These are phyloP conservation scores for Detonula confervacea DNA, from an alignment of 352 stramenopile genomes.

Conservation along the genomic window DNA sequence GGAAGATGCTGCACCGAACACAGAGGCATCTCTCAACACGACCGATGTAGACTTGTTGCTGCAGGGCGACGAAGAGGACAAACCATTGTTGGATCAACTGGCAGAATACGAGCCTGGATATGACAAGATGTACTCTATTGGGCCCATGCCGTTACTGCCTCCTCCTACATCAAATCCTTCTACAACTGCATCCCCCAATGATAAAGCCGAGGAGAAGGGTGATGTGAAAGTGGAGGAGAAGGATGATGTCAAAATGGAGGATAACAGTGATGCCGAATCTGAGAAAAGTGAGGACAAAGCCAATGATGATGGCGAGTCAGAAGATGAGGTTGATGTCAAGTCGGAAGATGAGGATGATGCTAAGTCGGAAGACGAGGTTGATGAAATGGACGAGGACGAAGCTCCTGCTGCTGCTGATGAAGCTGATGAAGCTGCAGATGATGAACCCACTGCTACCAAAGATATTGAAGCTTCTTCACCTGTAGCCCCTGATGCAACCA, in stretches of 20 bases:
- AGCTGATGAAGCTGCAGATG: neutral
- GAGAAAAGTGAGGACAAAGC: constrained; percentile 24
- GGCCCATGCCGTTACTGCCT: neutral
- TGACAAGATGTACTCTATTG: constrained; percentile 39
- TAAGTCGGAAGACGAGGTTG: neutral
- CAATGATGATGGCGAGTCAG: constrained; percentile 24
- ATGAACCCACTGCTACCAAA: neutral
- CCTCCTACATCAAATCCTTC: neutral
- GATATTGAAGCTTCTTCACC: neutral
- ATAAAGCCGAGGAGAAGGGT: neutral
- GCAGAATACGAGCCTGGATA: constrained; percentile 51
- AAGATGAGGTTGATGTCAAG: constrained; percentile 6
- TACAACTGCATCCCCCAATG: neutral
- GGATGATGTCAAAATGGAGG: neutral
- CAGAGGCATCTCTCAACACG: neutral
- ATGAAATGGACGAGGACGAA: constrained; percentile 1
- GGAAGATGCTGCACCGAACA: neutral
- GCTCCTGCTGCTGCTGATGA: neutral
- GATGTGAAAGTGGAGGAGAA: neutral
- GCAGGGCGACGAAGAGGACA: constrained; percentile 35
- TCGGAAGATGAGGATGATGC: neutral
- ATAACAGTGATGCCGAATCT: constrained; percentile 8
- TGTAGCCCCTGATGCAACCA: neutral
- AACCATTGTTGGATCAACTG: constrained; percentile 36
- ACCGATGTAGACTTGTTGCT: constrained; percentile 36